Evolutionary conservation across 202 grass and related monocot species (phyloP).

Genomic region (Digitaria exilis): DNA sequence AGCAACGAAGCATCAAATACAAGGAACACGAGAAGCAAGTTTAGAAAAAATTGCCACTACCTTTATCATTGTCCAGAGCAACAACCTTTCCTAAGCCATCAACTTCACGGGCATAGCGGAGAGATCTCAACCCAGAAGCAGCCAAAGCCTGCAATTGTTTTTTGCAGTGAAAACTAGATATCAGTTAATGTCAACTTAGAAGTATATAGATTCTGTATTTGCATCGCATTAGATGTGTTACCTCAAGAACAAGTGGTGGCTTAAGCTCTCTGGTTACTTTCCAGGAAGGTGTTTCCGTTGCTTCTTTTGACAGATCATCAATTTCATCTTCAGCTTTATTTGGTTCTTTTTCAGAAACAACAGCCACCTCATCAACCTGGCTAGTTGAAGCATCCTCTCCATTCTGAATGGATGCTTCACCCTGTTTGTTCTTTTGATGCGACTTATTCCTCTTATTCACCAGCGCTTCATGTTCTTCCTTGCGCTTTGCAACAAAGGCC

Average conservation of each 20-base stretch:
- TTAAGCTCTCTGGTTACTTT: slow-evolving; percentile 70
- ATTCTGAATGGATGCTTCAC: slow-evolving; percentile 42
- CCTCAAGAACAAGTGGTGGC: slow-evolving; percentile 86
- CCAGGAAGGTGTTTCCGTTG: slow-evolving; percentile 44
- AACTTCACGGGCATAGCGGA: slow-evolving; percentile 84
- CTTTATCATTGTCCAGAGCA: slow-evolving; percentile 93
- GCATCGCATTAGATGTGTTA: slow-evolving; percentile 42
- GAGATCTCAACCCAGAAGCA: slow-evolving; percentile 88
- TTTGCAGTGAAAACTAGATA: slow-evolving; percentile 28
- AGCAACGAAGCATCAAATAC: background rate
- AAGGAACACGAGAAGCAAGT: slow-evolving; percentile 24
- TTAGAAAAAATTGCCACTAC: slow-evolving; percentile 42
- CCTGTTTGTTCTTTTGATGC: slow-evolving; percentile 42
- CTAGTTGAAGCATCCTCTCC: slow-evolving; percentile 40
- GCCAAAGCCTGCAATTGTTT: slow-evolving; percentile 78
- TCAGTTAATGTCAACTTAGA: slow-evolving; percentile 23
- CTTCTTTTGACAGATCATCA: slow-evolving; percentile 47
- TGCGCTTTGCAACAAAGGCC: slow-evolving; percentile 74
- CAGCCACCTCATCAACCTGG: slow-evolving; percentile 49
- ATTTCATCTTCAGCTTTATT: slow-evolving; percentile 48
- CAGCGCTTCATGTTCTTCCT: slow-evolving; percentile 78
- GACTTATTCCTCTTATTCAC: slow-evolving; percentile 62
- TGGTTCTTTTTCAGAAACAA: slow-evolving; percentile 45
- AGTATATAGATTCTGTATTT: slow-evolving; percentile 9
- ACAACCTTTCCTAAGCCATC: slow-evolving; percentile 78